Base-by-base conservation (phyloP, 2,329 filamentous ascomycete species). In the Bipolaris bicolor region DNA sequence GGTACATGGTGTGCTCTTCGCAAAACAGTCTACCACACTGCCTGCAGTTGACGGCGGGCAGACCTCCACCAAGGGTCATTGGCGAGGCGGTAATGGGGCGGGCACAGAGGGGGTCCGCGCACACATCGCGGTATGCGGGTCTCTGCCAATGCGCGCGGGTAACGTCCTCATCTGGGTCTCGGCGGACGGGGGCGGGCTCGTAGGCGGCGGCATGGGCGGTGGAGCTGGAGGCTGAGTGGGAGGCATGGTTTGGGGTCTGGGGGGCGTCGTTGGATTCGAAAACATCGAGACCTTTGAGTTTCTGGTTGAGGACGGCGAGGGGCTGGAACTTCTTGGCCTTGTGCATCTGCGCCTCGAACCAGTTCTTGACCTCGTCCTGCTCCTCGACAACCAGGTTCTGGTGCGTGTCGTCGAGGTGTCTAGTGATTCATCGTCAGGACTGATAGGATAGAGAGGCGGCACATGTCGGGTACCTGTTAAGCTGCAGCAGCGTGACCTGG, bases 1-100 rank as follows among this genome's bases (percentile, higher is more conserved):
- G 94, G 73, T 98, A 99, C 93, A 99, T 97, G 50, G 95, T 98
- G 75, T 99, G 95, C 67, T 94, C 91, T 72, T 98, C 95, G 77
- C 95, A 99, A 74, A 98, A 99, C 39, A 99, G 80, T 67, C 89
- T 89, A 6, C 95, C 95, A 70, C 95, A 99, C 62, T 93, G 92
- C 62, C 95, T 85, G 77, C 95, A 99, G 75, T 99, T 97, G 68
- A 99, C 88, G 69, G 84, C 92, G 16, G 92, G 92, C 68, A 90
- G 93, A 6, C 90, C 84, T 2, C 89, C 84, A 0, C 92, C 92
- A 5, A 99, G 80, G 24, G 88, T 85, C 75, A 90, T 91, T 29
- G 71, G 69, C 22, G 73, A 70, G 7, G 48, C 66, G 13, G 66
- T 69, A 31, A 76, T 64, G 1, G 71, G 73, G 16, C 66, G 56